phyloP scores from a whole-genome alignment of 192 early-diverging fungal genomes.

The Backusella parvicylindrica region DNA sequence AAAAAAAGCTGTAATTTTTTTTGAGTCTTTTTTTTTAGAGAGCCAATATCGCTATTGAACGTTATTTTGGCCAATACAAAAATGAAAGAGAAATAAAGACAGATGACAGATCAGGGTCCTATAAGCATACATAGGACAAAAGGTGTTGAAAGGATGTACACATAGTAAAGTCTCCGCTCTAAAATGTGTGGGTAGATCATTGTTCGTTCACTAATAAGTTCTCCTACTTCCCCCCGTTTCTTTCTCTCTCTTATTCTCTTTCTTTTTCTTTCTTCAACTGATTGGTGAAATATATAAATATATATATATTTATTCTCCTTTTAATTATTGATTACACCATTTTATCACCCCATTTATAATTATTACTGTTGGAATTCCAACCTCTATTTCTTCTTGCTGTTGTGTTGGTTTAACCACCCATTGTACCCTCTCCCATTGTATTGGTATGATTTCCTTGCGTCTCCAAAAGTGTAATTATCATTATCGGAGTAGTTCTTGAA shows the following conservation, averaged over 20 bases:
- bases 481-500: conserved; percentile 13
- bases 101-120: conserved; percentile 13
- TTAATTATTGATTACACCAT: neutral
- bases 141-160: neutral
- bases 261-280: conserved; percentile 3
- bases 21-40: conserved; percentile 6
- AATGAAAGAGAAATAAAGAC: conserved; percentile 1
- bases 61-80: conserved; percentile 11
- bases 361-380: neutral
- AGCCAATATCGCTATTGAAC: conserved; percentile 16
- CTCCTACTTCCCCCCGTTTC: neutral
- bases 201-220: neutral
- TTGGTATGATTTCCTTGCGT: conserved; percentile 16
- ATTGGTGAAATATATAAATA: neutral
- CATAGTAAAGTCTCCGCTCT: conserved; percentile 4
- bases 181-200: conserved; percentile 3
- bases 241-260: neutral
- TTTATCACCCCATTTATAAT: neutral
- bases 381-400: neutral
- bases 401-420: conserved; percentile 1
- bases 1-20: neutral
- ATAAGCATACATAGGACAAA: neutral
- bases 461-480: conserved; percentile 19
- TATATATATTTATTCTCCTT: neutral
- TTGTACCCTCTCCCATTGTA: neutral